Conservation (phyloP, 2,329 filamentous ascomycete species). For the Aspergillus eucalypticola region DNA sequence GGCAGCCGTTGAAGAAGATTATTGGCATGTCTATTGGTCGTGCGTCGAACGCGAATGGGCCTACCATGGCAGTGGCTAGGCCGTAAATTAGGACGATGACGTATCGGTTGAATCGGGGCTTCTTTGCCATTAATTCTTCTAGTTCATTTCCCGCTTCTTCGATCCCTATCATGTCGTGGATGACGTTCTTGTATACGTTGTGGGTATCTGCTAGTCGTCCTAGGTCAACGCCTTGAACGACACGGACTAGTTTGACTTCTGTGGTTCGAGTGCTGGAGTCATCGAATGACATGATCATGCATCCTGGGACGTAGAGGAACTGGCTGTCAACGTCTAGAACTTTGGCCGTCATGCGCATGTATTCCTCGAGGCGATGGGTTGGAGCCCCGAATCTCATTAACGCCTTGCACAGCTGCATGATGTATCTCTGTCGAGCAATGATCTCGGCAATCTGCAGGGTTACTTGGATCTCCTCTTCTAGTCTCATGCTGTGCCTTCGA, state of each 20-base stretch:
- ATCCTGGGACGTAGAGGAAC: slow-evolving; percentile 71
- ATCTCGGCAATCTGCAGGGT: slow-evolving; percentile 66
- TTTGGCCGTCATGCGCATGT: slow-evolving; percentile 81
- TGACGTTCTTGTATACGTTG: slow-evolving; percentile 50
- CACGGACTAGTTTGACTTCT: slow-evolving; percentile 49
- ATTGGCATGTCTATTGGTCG: slow-evolving; percentile 75
- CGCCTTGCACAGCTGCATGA: slow-evolving; percentile 79
- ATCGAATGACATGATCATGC: slow-evolving; percentile 67
- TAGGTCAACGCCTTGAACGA: slow-evolving; percentile 46
- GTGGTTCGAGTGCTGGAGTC: slow-evolving; percentile 48
- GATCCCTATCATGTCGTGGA: slow-evolving; percentile 49
- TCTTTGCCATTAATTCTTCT: slow-evolving; percentile 57
- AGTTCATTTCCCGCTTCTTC: slow-evolving; percentile 48
- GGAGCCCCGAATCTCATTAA: slow-evolving; percentile 89
- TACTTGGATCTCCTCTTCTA: slow-evolving; percentile 56
- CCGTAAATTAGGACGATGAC: slow-evolving; percentile 69
- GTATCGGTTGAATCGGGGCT: slow-evolving; percentile 56
- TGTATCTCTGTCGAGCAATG: slow-evolving; percentile 75
- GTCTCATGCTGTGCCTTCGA: slow-evolving; percentile 15
- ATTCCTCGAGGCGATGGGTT: slow-evolving; percentile 84
- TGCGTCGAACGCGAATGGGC: slow-evolving; percentile 76
- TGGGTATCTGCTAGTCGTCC: slow-evolving; percentile 47
- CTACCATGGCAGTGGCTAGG: slow-evolving; percentile 72
- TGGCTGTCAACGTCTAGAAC: slow-evolving; percentile 85
- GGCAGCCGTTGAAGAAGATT: slow-evolving; percentile 70